Conservation (phyloP, 2,329 filamentous ascomycete species). For the Claviceps citrina region DNA sequence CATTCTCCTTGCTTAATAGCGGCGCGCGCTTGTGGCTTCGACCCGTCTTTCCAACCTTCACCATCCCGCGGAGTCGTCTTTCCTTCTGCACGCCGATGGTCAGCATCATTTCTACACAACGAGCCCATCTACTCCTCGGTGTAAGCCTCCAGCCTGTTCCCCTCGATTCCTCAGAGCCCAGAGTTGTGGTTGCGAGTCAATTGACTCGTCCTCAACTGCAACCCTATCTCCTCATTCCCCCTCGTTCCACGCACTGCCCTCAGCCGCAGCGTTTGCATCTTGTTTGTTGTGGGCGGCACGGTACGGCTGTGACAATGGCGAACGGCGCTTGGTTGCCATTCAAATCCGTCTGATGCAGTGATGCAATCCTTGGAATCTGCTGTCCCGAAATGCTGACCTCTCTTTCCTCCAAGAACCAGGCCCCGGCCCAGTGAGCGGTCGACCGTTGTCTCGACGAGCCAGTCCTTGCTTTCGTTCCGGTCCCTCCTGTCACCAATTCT, state of each 20-base stretch:
- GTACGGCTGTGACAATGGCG: no score
- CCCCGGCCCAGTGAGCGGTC: constrained; percentile 1
- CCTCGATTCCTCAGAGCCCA: background rate
- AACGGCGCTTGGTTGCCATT: no score
- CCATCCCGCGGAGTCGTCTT: background rate
- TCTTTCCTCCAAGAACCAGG: background rate
- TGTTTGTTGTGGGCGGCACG: no score
- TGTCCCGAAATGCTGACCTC: background rate
- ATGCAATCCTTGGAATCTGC: no score
- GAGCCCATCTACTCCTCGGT: background rate
- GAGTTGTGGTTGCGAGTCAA: background rate
- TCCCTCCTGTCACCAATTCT: background rate
- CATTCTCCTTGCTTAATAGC: background rate
- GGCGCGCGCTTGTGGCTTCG: background rate
- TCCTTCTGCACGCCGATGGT: constrained; percentile 1
- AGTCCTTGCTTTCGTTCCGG: background rate
- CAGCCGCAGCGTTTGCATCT: background rate
- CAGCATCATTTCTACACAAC: constrained; percentile 1
- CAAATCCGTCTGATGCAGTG: background rate
- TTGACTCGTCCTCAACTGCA: background rate
- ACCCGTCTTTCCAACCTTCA: background rate
- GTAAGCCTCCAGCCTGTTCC: background rate
- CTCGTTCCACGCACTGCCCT: background rate
- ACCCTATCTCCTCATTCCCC: no score
- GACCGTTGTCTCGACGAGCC: background rate